Conservation (phyloP, 2,329 filamentous ascomycete species). For the Parafenestella ontariensis region DNA sequence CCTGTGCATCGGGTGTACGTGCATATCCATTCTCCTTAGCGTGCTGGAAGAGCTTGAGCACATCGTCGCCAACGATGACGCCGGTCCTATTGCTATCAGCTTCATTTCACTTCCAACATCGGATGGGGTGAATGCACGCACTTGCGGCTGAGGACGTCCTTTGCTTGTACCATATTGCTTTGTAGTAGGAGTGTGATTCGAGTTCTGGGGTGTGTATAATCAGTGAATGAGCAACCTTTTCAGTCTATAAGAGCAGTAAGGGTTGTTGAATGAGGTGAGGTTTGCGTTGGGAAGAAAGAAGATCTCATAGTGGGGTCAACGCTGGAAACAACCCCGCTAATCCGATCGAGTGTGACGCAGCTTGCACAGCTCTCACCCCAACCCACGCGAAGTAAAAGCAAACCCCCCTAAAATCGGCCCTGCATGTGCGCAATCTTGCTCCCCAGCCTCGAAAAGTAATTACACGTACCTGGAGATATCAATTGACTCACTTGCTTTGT, state of each 20-base stretch:
- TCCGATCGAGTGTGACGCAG: slow-evolving; percentile 9
- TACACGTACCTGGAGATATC: slow-evolving; percentile 12
- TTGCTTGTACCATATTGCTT: slow-evolving; percentile 30
- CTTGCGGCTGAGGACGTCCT: slow-evolving; percentile 64
- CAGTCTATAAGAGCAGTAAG: neutral
- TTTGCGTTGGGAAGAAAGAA: slow-evolving; percentile 6
- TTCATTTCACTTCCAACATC: neutral
- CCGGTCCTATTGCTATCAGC: slow-evolving; percentile 18
- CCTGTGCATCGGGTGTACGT: slow-evolving; percentile 7
- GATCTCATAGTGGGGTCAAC: slow-evolving; percentile 1
- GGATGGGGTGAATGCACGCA: slow-evolving; percentile 49
- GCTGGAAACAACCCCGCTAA: slow-evolving; percentile 18
- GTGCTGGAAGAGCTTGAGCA: slow-evolving; percentile 79
- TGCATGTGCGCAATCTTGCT: neutral
- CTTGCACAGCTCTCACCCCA: slow-evolving; percentile 2
- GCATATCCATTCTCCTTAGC: slow-evolving; percentile 74
- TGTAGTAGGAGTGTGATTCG: neutral
- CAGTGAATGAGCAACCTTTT: neutral
- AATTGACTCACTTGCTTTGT: slow-evolving; percentile 9
- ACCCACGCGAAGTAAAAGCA: slow-evolving; percentile 11
- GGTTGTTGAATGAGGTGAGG: slow-evolving; percentile 11
- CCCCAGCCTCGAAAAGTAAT: neutral
- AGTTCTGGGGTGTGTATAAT: neutral
- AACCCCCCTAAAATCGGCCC: slow-evolving; percentile 3
- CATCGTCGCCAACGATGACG: slow-evolving; percentile 70